Base-by-base conservation (phyloP, 140 eudicot genomes). In the Flaveria floridana region DNA sequence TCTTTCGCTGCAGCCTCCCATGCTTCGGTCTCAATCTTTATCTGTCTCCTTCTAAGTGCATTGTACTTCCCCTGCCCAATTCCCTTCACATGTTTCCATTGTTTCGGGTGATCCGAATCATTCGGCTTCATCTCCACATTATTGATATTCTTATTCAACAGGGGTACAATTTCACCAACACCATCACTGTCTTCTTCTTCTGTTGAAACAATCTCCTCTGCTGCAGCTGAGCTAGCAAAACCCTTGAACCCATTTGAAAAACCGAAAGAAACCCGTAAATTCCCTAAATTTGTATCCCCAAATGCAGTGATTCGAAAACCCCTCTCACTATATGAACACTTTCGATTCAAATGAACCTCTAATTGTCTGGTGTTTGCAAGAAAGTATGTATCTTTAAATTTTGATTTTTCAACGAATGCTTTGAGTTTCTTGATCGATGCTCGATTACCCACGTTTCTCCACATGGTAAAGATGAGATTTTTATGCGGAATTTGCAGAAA, bases 1-100 rank as follows among this genome's bases (percentile, higher is more conserved):
- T 92, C 98, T 53, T 72, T 86, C 0, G 98, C 98, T 6, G 98
- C 98, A 62, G 81, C 83, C 53, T 78, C 85, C 98, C 98, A 92
- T 0, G 98, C 98, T 65, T 89, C 98, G 0, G 98, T 92, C 78
- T 92, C 98, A 42, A 78, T 73, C 84, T 92, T 92, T 14, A 89
- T 81, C 68, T 92, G 98, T 16, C 95, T 65, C 72, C 74, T 86
- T 57, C 91, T 76, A 15, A 92, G 87, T 12, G 76, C 68, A 65
- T 26, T 42, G 78, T 87, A 86, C 84, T 84, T 89, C 70, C 89
- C 86, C 42, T 66, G 76, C 70, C 89, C 83, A 76, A 92, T 85
- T 30, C 92, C 93, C 12, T 71, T 79, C n/a, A 87, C 81, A 13
- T 76, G 2, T 67, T 76, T 87, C 26, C 63, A 78, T 69, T 79